Evolutionary conservation across 2,329 filamentous ascomycete genomes (phyloP), one percentile per base, ranked within the genome.

Genomic region (Ascochyta clinopodiicola): DNA sequence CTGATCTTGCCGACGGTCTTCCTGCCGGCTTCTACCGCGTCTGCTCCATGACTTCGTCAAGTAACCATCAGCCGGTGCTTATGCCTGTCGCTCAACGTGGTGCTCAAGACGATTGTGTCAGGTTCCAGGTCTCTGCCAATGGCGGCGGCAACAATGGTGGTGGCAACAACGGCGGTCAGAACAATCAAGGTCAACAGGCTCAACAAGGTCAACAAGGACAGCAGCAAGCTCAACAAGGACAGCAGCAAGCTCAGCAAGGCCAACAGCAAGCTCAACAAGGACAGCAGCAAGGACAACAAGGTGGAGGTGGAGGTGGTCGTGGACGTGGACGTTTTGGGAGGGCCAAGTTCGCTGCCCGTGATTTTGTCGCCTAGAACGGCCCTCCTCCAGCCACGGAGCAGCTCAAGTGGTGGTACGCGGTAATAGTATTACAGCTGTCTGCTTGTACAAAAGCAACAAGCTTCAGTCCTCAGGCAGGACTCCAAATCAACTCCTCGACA

Each of bases 81-180:
- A 86, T 86, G 83, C 83, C 83, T 25, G 75, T 84, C 44, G 82
- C 82, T 50, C 80, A 84, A 70, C 77, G 82, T 60, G 82, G 82
- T 42, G 72, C 79, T 4, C 82, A 84, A 66, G 82, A 84, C 63
- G 82, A 84, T 59, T 84, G 82, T 61, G 74, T 76, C 21, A 77
- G 78, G 55, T 84, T 84, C 66, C 78, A 75, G 42, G 80, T 84
- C 34, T 58, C 50, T 36, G 51, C 21, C 9, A 50, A 49, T 19
- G 56, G 39, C 21, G 53, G 34, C 10, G 51, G 37, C n/a, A 45
- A 46, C 8, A 57, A 59, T 10, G 48, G 55, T 25, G 46, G 43
- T 27, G 55, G 51, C 31, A 49, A 51, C n/a, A 37, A 60, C 21
- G 46, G 56, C 32, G 9, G 49, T 22, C 40, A 37, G 22, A 21